A percentile compares a stretch with the other conserved stretches of the same genome.
Evolutionary conservation across 2,329 filamentous ascomycete genomes (phyloP).

Genomic region (Phoma sp.): DNA sequence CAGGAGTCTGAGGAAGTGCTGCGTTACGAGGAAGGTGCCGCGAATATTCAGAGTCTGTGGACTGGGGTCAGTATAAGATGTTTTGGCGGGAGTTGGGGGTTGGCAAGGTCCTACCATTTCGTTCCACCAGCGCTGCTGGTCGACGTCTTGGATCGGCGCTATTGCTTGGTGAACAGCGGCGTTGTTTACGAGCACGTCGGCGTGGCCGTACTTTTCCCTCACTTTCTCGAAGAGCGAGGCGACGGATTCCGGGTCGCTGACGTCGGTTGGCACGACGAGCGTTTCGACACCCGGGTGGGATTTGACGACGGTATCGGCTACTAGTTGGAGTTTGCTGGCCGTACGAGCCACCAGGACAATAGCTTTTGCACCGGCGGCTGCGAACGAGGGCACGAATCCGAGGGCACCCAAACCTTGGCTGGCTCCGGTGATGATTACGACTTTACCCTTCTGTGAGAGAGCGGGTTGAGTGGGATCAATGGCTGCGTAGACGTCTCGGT

Average conservation of each 20-base stretch:
- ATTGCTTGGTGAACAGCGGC: slow-evolving; percentile 24
- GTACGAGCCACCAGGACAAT: slow-evolving; percentile 46
- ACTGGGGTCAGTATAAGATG: background rate
- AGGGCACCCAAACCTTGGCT: slow-evolving; percentile 49
- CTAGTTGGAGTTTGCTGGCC: slow-evolving; percentile 32
- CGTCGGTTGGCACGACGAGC: slow-evolving; percentile 38
- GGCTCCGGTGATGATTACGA: slow-evolving; percentile 52
- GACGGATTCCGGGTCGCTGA: slow-evolving; percentile 32
- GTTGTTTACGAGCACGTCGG: slow-evolving; percentile 32
- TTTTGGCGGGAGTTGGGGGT: background rate
- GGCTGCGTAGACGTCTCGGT: slow-evolving; percentile 49
- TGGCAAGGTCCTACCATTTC: slow-evolving; percentile 21
- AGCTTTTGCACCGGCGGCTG: slow-evolving; percentile 43
- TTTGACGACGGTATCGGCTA: slow-evolving; percentile 31
- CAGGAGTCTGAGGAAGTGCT: slow-evolving; percentile 39
- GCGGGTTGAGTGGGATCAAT: slow-evolving; percentile 46
- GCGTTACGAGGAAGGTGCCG: slow-evolving; percentile 43
- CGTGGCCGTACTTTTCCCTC: slow-evolving; percentile 28
- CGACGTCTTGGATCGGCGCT: slow-evolving; percentile 22
- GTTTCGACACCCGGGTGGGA: slow-evolving; percentile 42
- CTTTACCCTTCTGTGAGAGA: slow-evolving; percentile 46
- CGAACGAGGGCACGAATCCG: slow-evolving; percentile 47
- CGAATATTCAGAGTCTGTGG: slow-evolving; percentile 44
- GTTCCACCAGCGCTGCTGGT: slow-evolving; percentile 30
- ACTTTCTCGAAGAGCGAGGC: slow-evolving; percentile 28